These are phyloP conservation scores for Coemansia sp. DNA, from an alignment of 192 early-diverging fungal species.

Conservation along the genomic window DNA sequence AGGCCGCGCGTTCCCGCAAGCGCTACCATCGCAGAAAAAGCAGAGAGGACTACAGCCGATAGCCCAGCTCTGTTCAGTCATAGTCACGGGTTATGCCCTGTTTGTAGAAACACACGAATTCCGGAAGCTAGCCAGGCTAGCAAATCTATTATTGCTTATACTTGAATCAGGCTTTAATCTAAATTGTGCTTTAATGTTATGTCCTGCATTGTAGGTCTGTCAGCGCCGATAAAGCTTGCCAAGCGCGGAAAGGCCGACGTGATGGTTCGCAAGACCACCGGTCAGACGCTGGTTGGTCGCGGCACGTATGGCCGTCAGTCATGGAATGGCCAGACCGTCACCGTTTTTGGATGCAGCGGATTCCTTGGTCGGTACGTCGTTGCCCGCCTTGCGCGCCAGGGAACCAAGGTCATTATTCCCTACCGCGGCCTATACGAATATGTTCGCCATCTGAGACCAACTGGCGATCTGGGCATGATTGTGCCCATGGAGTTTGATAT, in stretches of 20 bases:
- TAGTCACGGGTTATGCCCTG: no score
- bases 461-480: conserved; percentile 94
- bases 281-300: conserved; percentile 56
- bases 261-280: conserved; percentile 42
- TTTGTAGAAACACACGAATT: no score
- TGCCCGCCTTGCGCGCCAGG: conserved; percentile 86
- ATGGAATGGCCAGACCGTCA: conserved; percentile 83
- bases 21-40: no score
- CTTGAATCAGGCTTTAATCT: background rate
- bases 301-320: conserved; percentile 77
- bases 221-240: conserved; percentile 19
- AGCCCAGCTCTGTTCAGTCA: background rate
- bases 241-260: conserved; percentile 56
- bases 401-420: conserved; percentile 88
- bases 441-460: conserved; percentile 82
- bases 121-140: no score
- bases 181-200: background rate
- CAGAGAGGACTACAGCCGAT: no score
- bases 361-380: conserved; percentile 95
- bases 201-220: conserved; percentile 22
- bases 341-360: conserved; percentile 94
- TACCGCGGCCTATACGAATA: conserved; percentile 86
- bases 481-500: conserved; percentile 89
- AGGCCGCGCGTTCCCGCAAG: background rate
- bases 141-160: background rate